Evolutionary conservation across 257 asterid species (phyloP).

Genomic region (Lavandula angustifolia): DNA sequence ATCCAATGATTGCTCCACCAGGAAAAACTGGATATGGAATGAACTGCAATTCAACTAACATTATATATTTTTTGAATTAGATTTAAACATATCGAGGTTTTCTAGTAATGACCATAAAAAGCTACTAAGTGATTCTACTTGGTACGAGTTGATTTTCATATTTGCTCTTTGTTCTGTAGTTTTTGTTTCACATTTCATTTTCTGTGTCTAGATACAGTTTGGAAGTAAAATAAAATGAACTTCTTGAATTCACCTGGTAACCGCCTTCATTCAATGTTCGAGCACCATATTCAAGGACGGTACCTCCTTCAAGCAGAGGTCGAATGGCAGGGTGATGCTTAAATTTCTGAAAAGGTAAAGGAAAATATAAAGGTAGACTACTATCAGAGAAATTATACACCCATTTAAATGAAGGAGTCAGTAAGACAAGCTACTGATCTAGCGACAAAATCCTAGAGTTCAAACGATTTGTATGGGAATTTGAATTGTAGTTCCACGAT

Average conservation of each 20-base stretch:
- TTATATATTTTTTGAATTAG: conserved; percentile 42
- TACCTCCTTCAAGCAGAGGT: conserved; percentile 85
- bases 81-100: background rate
- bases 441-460: too few species aligned
- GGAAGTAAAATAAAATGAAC: conserved; percentile 11
- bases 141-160: background rate
- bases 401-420: too few species aligned
- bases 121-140: conserved; percentile 15
- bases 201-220: background rate
- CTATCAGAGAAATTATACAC: background rate
- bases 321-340: conserved; percentile 86
- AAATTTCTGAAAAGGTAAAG: conserved; percentile 57
- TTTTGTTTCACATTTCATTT: background rate
- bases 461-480: too few species aligned
- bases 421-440: too few species aligned
- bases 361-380: background rate
- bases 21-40: conserved; percentile 99
- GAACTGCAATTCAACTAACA: conserved; percentile 85
- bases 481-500: too few species aligned
- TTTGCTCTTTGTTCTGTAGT: background rate
- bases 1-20: conserved; percentile 97
- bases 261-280: conserved; percentile 97
- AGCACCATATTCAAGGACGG: conserved; percentile 90
- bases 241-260: conserved; percentile 65
- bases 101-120: conserved; percentile 17